Conservation (phyloP, 305 asterid species). For the Fraxinus ornus region DNA sequence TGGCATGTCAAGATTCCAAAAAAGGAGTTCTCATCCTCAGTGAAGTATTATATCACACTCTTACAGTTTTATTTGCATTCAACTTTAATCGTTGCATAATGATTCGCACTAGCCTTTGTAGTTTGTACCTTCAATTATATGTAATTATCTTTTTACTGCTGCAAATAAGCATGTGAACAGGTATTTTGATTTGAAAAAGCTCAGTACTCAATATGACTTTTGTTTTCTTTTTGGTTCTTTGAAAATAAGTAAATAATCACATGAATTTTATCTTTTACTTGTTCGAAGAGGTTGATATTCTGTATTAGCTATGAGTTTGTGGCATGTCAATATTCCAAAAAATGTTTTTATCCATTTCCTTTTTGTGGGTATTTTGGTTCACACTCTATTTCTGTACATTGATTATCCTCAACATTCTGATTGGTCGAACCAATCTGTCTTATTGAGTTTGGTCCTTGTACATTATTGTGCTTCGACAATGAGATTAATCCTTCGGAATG, state of each 20-base stretch:
- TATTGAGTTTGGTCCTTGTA: neutral
- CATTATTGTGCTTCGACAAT: slow-evolving; percentile 3
- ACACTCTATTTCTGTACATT: neutral
- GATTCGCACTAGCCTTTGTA: neutral
- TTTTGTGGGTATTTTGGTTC: neutral
- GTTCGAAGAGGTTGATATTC: neutral
- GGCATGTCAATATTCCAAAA: slow-evolving; percentile 81
- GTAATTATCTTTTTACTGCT: slow-evolving; percentile 19
- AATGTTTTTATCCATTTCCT: neutral
- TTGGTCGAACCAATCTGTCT: neutral
- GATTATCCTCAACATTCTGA: neutral
- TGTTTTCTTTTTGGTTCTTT: neutral
- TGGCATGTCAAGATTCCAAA: slow-evolving; percentile 85
- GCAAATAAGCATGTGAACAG: slow-evolving; percentile 5
- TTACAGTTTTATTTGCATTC: slow-evolving; percentile 15
- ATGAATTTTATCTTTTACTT: neutral
- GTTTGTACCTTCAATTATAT: slow-evolving; percentile 1
- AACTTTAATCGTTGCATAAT: slow-evolving; percentile 7
- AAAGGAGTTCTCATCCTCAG: slow-evolving; percentile 95
- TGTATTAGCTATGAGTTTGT: slow-evolving; percentile 66
- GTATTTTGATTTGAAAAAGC: slow-evolving; percentile 13
- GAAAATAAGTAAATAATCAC: neutral
- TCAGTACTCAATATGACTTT: slow-evolving; percentile 1
- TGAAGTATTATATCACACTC: slow-evolving; percentile 49
- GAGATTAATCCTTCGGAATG: slow-evolving; percentile 5